Evolutionary conservation across 176 grass and related monocot genomes (phyloP).

Genomic region (Carex pumila): DNA sequence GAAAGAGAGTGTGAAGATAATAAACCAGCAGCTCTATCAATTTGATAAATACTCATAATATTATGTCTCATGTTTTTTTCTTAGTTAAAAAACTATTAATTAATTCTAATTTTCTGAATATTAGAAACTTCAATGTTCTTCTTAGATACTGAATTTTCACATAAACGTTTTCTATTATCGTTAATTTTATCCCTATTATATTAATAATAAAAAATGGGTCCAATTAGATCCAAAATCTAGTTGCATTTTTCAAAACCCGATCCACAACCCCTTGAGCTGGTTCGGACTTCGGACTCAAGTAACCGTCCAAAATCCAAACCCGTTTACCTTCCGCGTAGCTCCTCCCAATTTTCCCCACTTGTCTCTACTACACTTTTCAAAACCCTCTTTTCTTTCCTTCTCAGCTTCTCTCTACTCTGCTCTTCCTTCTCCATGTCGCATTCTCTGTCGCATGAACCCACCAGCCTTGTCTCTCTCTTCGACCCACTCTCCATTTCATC

Average conservation of each 20-base stretch:
- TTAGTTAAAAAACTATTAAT: no score
- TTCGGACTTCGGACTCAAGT: background rate
- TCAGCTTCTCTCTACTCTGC: background rate
- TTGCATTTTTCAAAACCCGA: background rate
- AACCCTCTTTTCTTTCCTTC: background rate
- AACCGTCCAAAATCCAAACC: background rate
- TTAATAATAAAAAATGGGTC: no score
- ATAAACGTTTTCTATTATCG: no score
- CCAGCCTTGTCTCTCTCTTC: conserved; percentile 31
- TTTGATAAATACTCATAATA: no score
- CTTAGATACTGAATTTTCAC: no score
- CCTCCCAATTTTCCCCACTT: conserved; percentile 6
- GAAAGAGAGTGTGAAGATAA: no score
- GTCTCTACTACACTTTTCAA: background rate
- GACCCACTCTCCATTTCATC: conserved; percentile 13
- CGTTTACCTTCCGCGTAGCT: conserved; percentile 21
- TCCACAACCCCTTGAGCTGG: background rate
- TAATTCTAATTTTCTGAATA: no score
- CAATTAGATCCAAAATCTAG: no score
- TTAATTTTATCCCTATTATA: no score
- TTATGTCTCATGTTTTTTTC: no score
- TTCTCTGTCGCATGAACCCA: conserved; percentile 11
- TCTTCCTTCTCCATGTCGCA: background rate
- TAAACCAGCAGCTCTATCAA: no score
- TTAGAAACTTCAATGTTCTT: no score